Evolutionary conservation across 192 early-diverging fungal species (phyloP).

Genomic region (Funneliformis mosseae): DNA sequence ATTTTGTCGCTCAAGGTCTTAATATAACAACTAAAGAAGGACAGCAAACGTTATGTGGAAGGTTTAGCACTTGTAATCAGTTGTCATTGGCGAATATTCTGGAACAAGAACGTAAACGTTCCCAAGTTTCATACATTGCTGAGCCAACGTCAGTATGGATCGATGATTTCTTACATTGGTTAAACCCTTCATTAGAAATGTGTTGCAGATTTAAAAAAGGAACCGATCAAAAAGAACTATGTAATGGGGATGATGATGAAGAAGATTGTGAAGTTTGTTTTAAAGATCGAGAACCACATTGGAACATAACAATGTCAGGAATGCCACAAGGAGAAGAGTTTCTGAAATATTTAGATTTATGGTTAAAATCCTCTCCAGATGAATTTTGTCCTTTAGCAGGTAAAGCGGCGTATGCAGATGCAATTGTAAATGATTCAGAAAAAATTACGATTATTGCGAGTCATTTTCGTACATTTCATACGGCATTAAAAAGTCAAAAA

Average conservation of each 20-base stretch:
- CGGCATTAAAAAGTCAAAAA: conserved; percentile 56
- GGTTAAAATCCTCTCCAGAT: conserved; percentile 53
- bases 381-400: conserved; percentile 64
- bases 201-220: conserved; percentile 58
- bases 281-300: conserved; percentile 45
- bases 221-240: conserved; percentile 42
- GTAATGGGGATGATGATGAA: conserved; percentile 55
- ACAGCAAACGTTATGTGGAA: conserved; percentile 59
- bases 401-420: conserved; percentile 66
- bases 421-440: conserved; percentile 47
- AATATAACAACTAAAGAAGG: conserved; percentile 51
- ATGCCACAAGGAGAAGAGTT: conserved; percentile 61
- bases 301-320: conserved; percentile 59
- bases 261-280: conserved; percentile 53
- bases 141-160: conserved; percentile 65
- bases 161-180: conserved; percentile 68
- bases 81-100: conserved; percentile 59
- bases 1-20: conserved; percentile 58
- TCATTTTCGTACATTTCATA: conserved; percentile 64
- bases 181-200: conserved; percentile 56
- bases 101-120: conserved; percentile 66
- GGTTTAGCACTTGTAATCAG: conserved; percentile 57
- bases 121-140: conserved; percentile 60
- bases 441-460: conserved; percentile 50
- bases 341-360: conserved; percentile 53